phyloP scores from a whole-genome alignment of 1,284 basidiomycete species.

The Cutaneotrichosporon dermatis region DNA sequence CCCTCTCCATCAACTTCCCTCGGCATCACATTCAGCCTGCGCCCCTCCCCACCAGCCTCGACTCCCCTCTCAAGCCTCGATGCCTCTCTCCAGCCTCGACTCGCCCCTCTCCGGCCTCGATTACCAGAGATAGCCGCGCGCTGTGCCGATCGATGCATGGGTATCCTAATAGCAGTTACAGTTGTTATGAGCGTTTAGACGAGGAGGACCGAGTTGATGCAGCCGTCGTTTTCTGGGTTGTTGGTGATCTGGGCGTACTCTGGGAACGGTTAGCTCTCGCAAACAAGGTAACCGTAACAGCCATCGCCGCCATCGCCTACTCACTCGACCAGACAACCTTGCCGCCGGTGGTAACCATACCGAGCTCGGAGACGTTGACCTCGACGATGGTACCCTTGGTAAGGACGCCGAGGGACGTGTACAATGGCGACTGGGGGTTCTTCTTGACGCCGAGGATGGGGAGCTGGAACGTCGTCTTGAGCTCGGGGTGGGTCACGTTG shows the following conservation, averaged over 20 bases:
- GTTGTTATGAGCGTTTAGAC: conserved; percentile 26
- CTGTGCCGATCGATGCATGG: conserved; percentile 14
- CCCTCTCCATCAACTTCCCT: too few relatives aligned
- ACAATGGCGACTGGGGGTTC: conserved; percentile 98
- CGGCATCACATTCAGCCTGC: too few relatives aligned
- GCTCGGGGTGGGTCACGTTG: conserved; percentile 96
- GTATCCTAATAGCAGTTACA: conserved; percentile 12
- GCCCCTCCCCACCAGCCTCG: too few relatives aligned
- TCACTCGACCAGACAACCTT: conserved; percentile 67
- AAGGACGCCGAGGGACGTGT: conserved; percentile 79
- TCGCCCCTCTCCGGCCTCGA: too few relatives aligned
- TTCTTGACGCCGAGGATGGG: conserved; percentile 99
- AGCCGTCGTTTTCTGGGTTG: conserved; percentile 95
- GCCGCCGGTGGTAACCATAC: conserved; percentile 98
- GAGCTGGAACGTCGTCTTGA: conserved; percentile 98
- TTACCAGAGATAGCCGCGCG: too few relatives aligned
- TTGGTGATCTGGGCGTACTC: conserved; percentile 97
- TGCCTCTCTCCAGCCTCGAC: too few relatives aligned
- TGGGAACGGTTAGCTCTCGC: conserved; percentile 61
- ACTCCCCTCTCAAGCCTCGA: too few relatives aligned
- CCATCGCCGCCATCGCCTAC: too few relatives aligned
- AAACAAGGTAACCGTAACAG: too few relatives aligned
- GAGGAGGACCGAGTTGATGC: conserved; percentile 82
- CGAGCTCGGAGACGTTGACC: conserved; percentile 94
- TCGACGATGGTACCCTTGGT: conserved; percentile 99